Evolutionary conservation across 768 basidiomycete genomes (phyloP).

Genomic region (Suillus paluster): DNA sequence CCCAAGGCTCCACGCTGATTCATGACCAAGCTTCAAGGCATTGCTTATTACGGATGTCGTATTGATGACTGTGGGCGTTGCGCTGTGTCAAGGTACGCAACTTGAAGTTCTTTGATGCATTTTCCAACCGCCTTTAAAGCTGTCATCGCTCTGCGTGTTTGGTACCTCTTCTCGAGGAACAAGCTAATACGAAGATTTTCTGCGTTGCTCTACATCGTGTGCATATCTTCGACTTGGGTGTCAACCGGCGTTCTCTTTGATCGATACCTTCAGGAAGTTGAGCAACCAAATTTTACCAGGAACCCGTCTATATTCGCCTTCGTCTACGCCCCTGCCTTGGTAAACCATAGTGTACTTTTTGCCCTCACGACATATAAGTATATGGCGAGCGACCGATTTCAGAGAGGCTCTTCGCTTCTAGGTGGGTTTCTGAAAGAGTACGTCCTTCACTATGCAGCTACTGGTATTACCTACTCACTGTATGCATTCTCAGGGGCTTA

Average conservation of each 20-base stretch:
- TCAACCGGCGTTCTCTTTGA: background rate
- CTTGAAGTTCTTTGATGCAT: background rate
- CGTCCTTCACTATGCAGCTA: background rate
- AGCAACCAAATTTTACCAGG: background rate
- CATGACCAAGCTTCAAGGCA: background rate
- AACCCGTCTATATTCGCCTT: background rate
- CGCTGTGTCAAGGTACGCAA: slow-evolving; percentile 14
- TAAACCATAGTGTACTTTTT: slow-evolving; percentile 11
- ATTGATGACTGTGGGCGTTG: background rate
- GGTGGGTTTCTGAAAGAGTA: slow-evolving; percentile 15
- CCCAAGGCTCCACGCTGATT: background rate
- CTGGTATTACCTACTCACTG: background rate
- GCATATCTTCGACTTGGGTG: background rate
- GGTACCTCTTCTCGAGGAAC: slow-evolving; percentile 13
- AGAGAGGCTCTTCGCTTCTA: slow-evolving; percentile 3
- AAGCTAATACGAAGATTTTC: slow-evolving; percentile 4
- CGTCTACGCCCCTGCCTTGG: background rate
- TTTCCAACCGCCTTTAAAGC: background rate
- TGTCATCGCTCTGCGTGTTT: slow-evolving; percentile 15
- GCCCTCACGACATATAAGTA: slow-evolving; percentile 13
- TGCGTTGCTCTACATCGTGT: background rate
- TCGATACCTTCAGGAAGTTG: background rate
- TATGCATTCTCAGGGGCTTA: slow-evolving; percentile 13
- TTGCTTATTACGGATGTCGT: background rate
- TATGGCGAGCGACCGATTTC: slow-evolving; percentile 6